Evolutionary conservation across 305 asterid species (phyloP).

Genomic region (Fraxinus floribunda): DNA sequence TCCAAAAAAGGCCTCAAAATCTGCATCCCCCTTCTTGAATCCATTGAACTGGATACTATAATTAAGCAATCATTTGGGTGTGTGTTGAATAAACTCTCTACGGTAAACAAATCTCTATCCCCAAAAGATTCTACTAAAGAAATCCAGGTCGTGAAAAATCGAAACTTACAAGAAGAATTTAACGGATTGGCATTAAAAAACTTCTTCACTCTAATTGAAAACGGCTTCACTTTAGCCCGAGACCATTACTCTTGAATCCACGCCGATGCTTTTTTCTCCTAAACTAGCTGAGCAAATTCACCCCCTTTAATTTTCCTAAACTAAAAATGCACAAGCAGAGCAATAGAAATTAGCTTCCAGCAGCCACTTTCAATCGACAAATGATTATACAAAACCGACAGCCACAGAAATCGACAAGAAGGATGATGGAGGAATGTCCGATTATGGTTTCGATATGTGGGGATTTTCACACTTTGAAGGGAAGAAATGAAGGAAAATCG

Average conservation of each 20-base stretch:
- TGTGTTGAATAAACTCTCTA: constrained; percentile 56
- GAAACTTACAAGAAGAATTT: constrained; percentile 46
- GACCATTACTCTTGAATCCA: not conserved
- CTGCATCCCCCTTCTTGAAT: constrained; percentile 52
- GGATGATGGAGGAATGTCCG: too few species aligned
- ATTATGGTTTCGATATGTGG: too few species aligned
- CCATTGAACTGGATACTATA: constrained; percentile 64
- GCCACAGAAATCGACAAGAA: too few species aligned
- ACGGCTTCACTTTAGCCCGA: constrained; percentile 23
- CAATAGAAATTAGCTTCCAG: too few species aligned
- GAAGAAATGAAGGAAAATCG: too few species aligned
- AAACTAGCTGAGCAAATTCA: too few species aligned
- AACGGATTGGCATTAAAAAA: constrained; percentile 43
- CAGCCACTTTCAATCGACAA: too few species aligned
- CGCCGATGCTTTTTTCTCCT: constrained; percentile 34
- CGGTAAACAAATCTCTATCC: constrained; percentile 45
- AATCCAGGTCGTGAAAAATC: constrained; percentile 92
- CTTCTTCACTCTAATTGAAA: constrained; percentile 48
- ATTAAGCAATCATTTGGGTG: constrained; percentile 75
- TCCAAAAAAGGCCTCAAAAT: constrained; percentile 55
- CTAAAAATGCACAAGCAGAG: too few species aligned
- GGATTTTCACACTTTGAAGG: too few species aligned
- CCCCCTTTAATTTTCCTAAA: too few species aligned
- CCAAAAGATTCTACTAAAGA: constrained; percentile 57
- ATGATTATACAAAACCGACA: too few species aligned